Evolutionary conservation across 2,329 filamentous ascomycete species (phyloP), one percentile per base, ranked within the genome.

Genomic region (Fusarium verticillioides): DNA sequence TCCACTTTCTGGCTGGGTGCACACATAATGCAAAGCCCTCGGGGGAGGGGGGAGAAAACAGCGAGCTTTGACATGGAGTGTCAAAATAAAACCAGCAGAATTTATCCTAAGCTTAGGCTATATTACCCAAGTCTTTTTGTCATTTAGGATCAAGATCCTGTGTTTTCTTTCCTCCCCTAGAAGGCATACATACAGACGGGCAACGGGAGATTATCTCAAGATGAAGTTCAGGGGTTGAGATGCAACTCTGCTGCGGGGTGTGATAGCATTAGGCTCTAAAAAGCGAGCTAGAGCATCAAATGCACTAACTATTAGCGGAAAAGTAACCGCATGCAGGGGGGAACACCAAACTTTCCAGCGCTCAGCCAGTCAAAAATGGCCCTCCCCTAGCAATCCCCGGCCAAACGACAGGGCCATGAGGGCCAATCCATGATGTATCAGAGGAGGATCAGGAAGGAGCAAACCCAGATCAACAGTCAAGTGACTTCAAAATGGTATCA

Each of bases 291-390:
- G 59, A 44, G 71, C 62, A 59, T 46, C 47, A 63, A 73, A 66
- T 61, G 59, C 66, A 77, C 75, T 77, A 77, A 77, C 74, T 68
- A 67, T 74, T 75, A 75, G 75, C 70, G 65, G 75, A 44, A 62
- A 57, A 75, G 47, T 43, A 70, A 62, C 75, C 71, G 74, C 66
- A 77, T 77, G 75, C 75, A 77, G 75, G 75, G 75, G 75, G 72
- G 18, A 43, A 56, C 71, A 49, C 42, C 66, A 68, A 50, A 68
- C 68, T 58, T 50, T 52, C 53, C 56, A 74, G 43, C 39, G 21
- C 40, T 36, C 56, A 44, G 56, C 71, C 71, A 73, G 67, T 73
- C 47, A 58, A 46, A 50, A 46, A n/a, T 52, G 36, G 23, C 56
- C 26, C 30, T 28, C 46, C 47, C 37, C 59, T 60, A 62, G 60